Percentiles rank a stretch among this genome's conserved stretches.
phyloP scores from a whole-genome alignment of 352 stramenopile species.

The Aphanomyces stellatus region DNA sequence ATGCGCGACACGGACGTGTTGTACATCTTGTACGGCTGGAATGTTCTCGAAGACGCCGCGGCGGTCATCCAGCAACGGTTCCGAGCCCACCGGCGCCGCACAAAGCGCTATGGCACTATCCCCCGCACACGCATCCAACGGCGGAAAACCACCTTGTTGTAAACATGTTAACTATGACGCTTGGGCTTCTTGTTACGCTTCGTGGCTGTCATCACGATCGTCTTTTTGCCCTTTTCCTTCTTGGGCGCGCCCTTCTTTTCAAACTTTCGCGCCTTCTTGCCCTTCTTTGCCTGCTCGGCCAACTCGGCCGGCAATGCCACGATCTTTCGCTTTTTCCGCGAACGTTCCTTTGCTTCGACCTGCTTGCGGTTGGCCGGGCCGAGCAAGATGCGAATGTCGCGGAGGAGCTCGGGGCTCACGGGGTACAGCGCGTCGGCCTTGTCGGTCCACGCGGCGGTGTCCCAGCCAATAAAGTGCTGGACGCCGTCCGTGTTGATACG shows the following conservation, averaged over 20 bases:
- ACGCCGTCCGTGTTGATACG: background rate
- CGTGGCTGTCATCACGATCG: conserved; percentile 18
- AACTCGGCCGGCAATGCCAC: conserved; percentile 46
- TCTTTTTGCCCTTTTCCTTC: conserved; percentile 1
- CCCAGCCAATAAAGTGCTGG: conserved; percentile 8
- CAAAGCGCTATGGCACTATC: background rate
- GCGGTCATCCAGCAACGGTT: conserved; percentile 39
- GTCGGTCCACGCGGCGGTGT: conserved; percentile 2
- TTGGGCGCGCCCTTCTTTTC: conserved; percentile 26
- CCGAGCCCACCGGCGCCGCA: conserved; percentile 18
- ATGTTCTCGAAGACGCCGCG: conserved; percentile 61
- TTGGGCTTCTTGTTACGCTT: conserved; percentile 25
- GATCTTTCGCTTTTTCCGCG: conserved; percentile 21
- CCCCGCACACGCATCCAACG: background rate
- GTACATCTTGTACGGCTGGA: conserved; percentile 64
- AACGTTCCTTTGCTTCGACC: conserved; percentile 18
- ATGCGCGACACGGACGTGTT: conserved; percentile 46
- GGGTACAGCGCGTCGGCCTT: conserved; percentile 8
- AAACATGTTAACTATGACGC: conserved; percentile 1
- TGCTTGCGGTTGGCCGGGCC: conserved; percentile 19
- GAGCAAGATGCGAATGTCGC: conserved; percentile 6
- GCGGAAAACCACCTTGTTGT: background rate
- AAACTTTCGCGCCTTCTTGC: conserved; percentile 42
- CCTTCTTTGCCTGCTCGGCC: conserved; percentile 45
- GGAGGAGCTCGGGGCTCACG: background rate